Conservation (phyloP, 2,329 filamentous ascomycete genomes). For the Ophiosphaerella herpotricha region DNA sequence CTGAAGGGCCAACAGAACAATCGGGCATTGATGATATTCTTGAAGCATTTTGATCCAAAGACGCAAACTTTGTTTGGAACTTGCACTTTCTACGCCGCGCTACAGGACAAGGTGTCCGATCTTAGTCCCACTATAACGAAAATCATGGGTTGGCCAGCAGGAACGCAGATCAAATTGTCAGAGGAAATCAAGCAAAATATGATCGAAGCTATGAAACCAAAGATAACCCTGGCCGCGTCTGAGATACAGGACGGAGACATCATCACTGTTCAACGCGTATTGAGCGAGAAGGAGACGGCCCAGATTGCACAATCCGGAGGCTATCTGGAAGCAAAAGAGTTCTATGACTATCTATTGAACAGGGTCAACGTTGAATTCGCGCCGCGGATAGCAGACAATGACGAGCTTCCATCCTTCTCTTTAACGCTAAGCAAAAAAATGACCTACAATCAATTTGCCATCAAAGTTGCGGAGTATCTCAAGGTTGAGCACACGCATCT, state of each 20-base stretch:
- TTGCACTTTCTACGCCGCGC: slow-evolving; percentile 84
- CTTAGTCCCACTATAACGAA: slow-evolving; percentile 76
- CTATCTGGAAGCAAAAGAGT: slow-evolving; percentile 74
- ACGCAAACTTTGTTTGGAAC: slow-evolving; percentile 75
- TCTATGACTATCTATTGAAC: slow-evolving; percentile 92
- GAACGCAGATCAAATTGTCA: slow-evolving; percentile 73
- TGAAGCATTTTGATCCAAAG: slow-evolving; percentile 88
- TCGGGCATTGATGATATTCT: slow-evolving; percentile 76
- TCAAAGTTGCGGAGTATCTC: slow-evolving; percentile 79
- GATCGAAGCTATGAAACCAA: slow-evolving; percentile 93
- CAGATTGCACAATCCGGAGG: slow-evolving; percentile 47
- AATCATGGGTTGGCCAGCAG: slow-evolving; percentile 84
- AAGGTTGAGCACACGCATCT: slow-evolving; percentile 82
- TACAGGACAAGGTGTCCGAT: slow-evolving; percentile 85
- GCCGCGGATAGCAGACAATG: slow-evolving; percentile 62
- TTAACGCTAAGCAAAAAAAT: slow-evolving; percentile 85
- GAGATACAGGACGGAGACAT: slow-evolving; percentile 98
- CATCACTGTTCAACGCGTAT: slow-evolving; percentile 82
- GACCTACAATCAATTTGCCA: slow-evolving; percentile 83
- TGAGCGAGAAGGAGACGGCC: slow-evolving; percentile 53
- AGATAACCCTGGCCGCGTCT: slow-evolving; percentile 84
- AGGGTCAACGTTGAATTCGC: slow-evolving; percentile 79
- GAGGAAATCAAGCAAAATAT: slow-evolving; percentile 99
- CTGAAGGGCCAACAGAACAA: slow-evolving; percentile 57
- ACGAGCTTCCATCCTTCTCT: slow-evolving; percentile 69